phyloP scores from a whole-genome alignment of 768 basidiomycete species.

The Boletus speciosus region DNA sequence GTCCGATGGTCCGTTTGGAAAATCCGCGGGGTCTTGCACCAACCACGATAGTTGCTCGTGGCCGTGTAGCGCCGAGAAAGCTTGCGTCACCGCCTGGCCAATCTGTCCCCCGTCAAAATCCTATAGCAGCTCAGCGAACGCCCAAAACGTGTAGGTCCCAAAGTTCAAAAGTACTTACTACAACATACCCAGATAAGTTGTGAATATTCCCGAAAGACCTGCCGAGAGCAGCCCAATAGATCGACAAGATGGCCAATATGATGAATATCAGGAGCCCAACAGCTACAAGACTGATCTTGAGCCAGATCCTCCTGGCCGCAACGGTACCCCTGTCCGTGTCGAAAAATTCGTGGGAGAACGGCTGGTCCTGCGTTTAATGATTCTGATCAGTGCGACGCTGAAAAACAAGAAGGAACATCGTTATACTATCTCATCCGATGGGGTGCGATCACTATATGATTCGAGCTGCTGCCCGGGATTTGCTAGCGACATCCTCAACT shows the following conservation, averaged over 20 bases:
- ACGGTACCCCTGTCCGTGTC: constrained; percentile 29
- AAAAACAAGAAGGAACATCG: not conserved
- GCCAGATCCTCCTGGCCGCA: constrained; percentile 37
- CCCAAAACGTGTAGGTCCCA: not conserved
- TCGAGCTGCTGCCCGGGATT: not conserved
- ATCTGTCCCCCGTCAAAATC: constrained; percentile 59
- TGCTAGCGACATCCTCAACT: not conserved
- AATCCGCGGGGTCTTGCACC: constrained; percentile 38
- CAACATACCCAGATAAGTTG: constrained; percentile 53
- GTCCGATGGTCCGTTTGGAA: constrained; percentile 43
- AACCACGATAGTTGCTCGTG: constrained; percentile 44
- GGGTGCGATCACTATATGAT: not conserved
- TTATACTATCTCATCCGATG: constrained; percentile 12
- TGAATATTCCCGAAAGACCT: constrained; percentile 34
- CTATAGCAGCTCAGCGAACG: constrained; percentile 26
- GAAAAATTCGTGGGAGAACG: constrained; percentile 29
- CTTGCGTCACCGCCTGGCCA: constrained; percentile 43
- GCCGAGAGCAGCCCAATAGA: constrained; percentile 61
- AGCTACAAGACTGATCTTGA: constrained; percentile 38
- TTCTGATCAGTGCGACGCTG: constrained; percentile 5
- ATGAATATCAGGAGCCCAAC: constrained; percentile 37
- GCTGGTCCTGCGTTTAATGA: constrained; percentile 14
- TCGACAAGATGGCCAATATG: constrained; percentile 49
- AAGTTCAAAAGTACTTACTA: constrained; percentile 39
- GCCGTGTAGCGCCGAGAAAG: constrained; percentile 32